Base-by-base conservation (phyloP, 2,329 filamentous ascomycete species). In the Paecilomyces variotii region DNA sequence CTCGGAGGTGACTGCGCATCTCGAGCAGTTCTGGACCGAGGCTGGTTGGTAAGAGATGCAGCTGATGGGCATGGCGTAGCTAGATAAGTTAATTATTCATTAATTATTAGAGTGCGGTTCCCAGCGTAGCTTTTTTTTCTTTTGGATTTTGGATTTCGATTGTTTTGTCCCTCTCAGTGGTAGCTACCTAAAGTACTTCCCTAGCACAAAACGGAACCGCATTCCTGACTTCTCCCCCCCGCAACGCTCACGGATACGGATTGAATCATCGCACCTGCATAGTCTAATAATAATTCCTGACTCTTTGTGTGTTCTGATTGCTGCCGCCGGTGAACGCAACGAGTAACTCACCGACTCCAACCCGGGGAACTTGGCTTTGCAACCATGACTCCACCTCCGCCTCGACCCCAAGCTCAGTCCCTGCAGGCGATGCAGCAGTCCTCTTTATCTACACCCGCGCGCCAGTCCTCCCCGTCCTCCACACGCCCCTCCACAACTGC, bases 401-500 rank as follows among this genome's bases (percentile, higher is more conserved):
- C 39, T 6, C n/a, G 39, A 19, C 39, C 39, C 39, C 39, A 45
- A 45, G 4, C 4, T 4, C 39, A 19, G 12, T 45, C 39, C 14
- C 39, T 45, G 39, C 39, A 24, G 35, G 14, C 35, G 14, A n/a
- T 19, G 35, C 35, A 45, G 35, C 35, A n/a, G 35, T 19, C 39
- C 6, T 19, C 39, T 45, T 45, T 45, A 45, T 45, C 39, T 45
- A 45, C 39, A 2, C n/a, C 39, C 14, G 19, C 39, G 1, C 5
- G 39, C 35, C 35, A 39, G 11, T 3, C 35, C 12, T 19, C 39
- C 32, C 10, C 9, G 10, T 34, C 32, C 39, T 45, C 39, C 39
- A 24, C 39, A 45, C 6, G 14, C 39, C 9, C 59, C 12, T 57
- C 56, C 24, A 1, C 61, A 57, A 56, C 56, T 57, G 67, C 68